These are phyloP conservation scores for Sporormia fimetaria DNA, from an alignment of 495 filamentous ascomycete species.

Conservation along the genomic window DNA sequence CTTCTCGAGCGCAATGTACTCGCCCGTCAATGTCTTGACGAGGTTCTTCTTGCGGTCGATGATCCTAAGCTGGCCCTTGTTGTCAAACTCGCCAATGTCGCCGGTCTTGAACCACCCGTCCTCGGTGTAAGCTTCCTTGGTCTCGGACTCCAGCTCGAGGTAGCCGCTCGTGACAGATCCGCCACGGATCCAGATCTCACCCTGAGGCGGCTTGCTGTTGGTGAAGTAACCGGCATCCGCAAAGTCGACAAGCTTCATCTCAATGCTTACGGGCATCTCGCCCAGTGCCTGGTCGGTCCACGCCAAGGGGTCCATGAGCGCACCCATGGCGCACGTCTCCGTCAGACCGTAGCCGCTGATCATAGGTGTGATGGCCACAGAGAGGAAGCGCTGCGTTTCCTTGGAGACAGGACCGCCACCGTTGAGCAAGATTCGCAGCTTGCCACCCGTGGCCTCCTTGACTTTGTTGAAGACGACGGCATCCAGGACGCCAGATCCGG, in stretches of 20 bases:
- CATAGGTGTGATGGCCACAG: conserved; percentile 36
- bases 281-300: conserved; percentile 81
- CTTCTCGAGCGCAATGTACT: conserved; percentile 98
- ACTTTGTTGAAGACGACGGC: conserved; percentile 37
- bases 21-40: conserved; percentile 88
- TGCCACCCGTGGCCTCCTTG: conserved; percentile 35
- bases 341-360: conserved; percentile 81
- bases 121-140: conserved; percentile 55
- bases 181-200: conserved; percentile 88
- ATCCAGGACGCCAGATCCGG: conserved; percentile 48
- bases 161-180: conserved; percentile 61
- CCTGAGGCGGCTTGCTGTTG: conserved; percentile 82
- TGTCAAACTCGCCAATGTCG: conserved; percentile 85
- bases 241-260: conserved; percentile 94
- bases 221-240: conserved; percentile 82
- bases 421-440: conserved; percentile 35
- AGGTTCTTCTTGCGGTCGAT: conserved; percentile 98
- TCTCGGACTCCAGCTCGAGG: conserved; percentile 75
- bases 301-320: conserved; percentile 75
- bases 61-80: conserved; percentile 68
- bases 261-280: conserved; percentile 66
- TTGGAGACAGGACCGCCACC: conserved; percentile 36
- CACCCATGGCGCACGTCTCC: conserved; percentile 90
- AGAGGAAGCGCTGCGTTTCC: conserved; percentile 37
- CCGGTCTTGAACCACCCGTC: conserved; percentile 96